Evolutionary conservation across 2,329 filamentous ascomycete species (phyloP), one percentile per base, ranked within the genome.

Genomic region (Colletotrichum orchidophilum): DNA sequence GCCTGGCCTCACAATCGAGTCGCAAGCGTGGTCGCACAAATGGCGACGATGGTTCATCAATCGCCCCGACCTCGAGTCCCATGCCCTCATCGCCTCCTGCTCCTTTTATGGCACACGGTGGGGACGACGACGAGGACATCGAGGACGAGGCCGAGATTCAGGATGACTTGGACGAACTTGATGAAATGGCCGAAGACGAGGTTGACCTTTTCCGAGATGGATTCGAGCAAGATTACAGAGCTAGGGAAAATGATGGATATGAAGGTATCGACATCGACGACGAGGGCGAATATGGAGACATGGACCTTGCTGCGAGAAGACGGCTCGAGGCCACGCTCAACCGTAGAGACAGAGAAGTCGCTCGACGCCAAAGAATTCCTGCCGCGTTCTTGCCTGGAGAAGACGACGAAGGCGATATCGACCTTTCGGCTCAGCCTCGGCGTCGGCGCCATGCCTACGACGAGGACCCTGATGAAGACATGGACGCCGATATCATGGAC

Each of bases 401-500:
- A 35, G 94, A 96, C 72, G 94, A 96, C 3, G 95, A 96, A 74
- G 93, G 90, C 60, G 90, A 96, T 67, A 87, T 95, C 73, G 95
- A 98, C 78, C 87, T 98, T 26, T 94, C 94, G 26, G 91, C 92
- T 29, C 95, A 97, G 80, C 94, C 94, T 26, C 91, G 95, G 65
- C 91, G 96, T 75, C 91, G 94, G 63, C 91, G 96, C 75, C 94
- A 96, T 81, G 90, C 93, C 76, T 99, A 98, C 78, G 96, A 99
- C 74, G 97, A 99, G 82, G 95, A 97, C 50, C 91, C 92, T 13
- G 95, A 98, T 75, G 95, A 97, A 75, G 93, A 95, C 73, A 95
- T 97, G 91, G 94, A 92, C 70, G 94, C 93, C 58, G 94, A 98
- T 78, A 95, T 97, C 74, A 96, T 98, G 93, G 94, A 97, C 74